Evolutionary conservation across 257 asterid species (phyloP).

Genomic region (Solanum chiquidenum): DNA sequence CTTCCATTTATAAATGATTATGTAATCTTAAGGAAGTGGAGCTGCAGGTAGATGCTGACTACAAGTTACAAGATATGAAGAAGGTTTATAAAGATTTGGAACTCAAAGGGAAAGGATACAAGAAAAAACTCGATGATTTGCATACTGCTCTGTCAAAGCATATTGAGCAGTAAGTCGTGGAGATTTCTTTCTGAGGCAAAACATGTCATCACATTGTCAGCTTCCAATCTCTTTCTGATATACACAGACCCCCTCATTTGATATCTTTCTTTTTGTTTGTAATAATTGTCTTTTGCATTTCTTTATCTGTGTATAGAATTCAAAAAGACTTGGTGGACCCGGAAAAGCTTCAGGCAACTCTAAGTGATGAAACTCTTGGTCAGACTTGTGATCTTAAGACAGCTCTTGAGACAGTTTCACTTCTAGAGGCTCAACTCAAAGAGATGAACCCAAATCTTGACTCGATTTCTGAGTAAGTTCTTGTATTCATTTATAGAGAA

Average conservation of each 20-base stretch:
- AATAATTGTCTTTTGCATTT: neutral
- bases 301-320: slow-evolving; percentile 39
- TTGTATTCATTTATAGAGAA: neutral
- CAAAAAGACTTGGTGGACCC: slow-evolving; percentile 83
- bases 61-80: slow-evolving; percentile 85
- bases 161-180: slow-evolving; percentile 71
- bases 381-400: slow-evolving; percentile 51
- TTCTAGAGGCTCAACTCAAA: slow-evolving; percentile 86
- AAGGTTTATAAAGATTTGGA: slow-evolving; percentile 65
- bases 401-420: slow-evolving; percentile 78
- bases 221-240: neutral
- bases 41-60: slow-evolving; percentile 85
- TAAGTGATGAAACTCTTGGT: slow-evolving; percentile 51
- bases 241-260: neutral
- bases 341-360: slow-evolving; percentile 63
- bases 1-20: neutral
- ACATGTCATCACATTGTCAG: neutral
- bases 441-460: slow-evolving; percentile 98
- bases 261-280: neutral
- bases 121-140: slow-evolving; percentile 73
- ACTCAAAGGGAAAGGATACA: slow-evolving; percentile 63
- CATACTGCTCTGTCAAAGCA: slow-evolving; percentile 59
- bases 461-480: slow-evolving; percentile 79
- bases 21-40: slow-evolving; percentile 1
- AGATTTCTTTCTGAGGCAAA: neutral